phyloP scores from a whole-genome alignment of 495 filamentous ascomycete genomes.

The Talaromyces trachyspermus region DNA sequence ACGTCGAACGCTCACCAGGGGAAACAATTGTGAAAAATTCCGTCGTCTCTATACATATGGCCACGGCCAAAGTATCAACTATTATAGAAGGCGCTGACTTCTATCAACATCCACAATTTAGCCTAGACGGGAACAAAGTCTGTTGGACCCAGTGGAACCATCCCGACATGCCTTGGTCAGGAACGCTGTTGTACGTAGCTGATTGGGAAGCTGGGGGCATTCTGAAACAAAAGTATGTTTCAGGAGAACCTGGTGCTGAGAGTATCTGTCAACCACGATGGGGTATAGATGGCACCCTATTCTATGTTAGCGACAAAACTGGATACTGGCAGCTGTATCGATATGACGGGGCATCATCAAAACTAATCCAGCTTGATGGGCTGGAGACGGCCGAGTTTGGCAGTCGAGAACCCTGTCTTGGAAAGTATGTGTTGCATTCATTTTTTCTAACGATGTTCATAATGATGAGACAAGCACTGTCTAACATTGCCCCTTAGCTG shows the following conservation, averaged over 20 bases:
- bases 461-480: background rate
- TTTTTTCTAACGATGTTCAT: background rate
- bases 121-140: slow-evolving; percentile 31
- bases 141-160: slow-evolving; percentile 46
- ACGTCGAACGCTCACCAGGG: slow-evolving; percentile 19
- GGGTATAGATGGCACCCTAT: slow-evolving; percentile 34
- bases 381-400: slow-evolving; percentile 35
- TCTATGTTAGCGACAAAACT: slow-evolving; percentile 32
- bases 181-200: slow-evolving; percentile 31
- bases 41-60: slow-evolving; percentile 28
- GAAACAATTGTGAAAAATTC: slow-evolving; percentile 19
- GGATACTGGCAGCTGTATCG: slow-evolving; percentile 38
- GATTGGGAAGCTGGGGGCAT: slow-evolving; percentile 24
- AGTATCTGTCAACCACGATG: slow-evolving; percentile 39
- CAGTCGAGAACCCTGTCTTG: slow-evolving; percentile 29
- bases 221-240: slow-evolving; percentile 16
- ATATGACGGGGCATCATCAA: slow-evolving; percentile 11
- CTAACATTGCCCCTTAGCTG: slow-evolving; percentile 14
- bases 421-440: slow-evolving; percentile 20
- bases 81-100: slow-evolving; percentile 37
- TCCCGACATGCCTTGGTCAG: slow-evolving; percentile 43
- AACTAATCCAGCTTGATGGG: slow-evolving; percentile 19
- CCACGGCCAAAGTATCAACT: slow-evolving; percentile 12
- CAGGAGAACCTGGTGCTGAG: slow-evolving; percentile 16
- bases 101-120: slow-evolving; percentile 41